A percentile compares a stretch with the other conserved stretches of the same genome.
phyloP scores from a whole-genome alignment of 805 yeast species.

The Metschnikowia peoriensis region DNA sequence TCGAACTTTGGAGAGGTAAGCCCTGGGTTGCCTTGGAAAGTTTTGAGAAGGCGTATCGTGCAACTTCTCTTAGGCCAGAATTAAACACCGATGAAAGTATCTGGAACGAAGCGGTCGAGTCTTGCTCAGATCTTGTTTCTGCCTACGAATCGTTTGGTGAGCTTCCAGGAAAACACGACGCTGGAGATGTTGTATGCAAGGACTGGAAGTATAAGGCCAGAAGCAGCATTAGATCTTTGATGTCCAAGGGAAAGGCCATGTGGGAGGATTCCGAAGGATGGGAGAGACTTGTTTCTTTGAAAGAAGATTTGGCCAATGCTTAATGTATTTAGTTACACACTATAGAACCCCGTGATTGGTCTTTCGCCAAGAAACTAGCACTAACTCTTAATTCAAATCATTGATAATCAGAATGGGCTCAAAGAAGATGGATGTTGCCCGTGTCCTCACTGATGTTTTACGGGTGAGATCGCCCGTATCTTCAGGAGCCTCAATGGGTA shows the following conservation, averaged over 20 bases:
- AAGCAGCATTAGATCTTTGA: constrained; percentile 65
- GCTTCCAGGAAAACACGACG: constrained; percentile 71
- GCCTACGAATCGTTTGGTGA: constrained; percentile 91
- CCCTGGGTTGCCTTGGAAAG: constrained; percentile 89
- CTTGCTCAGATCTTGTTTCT: constrained; percentile 74
- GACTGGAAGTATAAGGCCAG: constrained; percentile 90
- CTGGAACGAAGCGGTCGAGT: constrained; percentile 79
- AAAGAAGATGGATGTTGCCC: constrained; percentile 15
- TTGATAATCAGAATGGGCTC: constrained; percentile 17
- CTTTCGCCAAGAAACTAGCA: not conserved
- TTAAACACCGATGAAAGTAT: constrained; percentile 55
- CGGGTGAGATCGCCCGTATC: constrained; percentile 8
- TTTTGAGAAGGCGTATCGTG: constrained; percentile 83
- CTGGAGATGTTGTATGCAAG: constrained; percentile 81
- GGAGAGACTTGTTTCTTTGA: constrained; percentile 56
- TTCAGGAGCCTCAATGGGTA: constrained; percentile 9
- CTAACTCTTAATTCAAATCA: constrained; percentile 11
- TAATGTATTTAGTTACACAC: constrained; percentile 1
- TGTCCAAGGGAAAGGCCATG: constrained; percentile 71
- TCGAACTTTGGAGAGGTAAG: constrained; percentile 78
- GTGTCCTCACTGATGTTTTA: constrained; percentile 11
- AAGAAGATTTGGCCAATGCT: constrained; percentile 37
- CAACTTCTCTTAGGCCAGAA: constrained; percentile 62
- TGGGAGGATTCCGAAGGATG: constrained; percentile 86
- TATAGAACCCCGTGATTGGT: not conserved